These are phyloP conservation scores for Stemphylium vesicarium DNA, from an alignment of 2,329 filamentous ascomycete genomes.

Conservation along the genomic window DNA sequence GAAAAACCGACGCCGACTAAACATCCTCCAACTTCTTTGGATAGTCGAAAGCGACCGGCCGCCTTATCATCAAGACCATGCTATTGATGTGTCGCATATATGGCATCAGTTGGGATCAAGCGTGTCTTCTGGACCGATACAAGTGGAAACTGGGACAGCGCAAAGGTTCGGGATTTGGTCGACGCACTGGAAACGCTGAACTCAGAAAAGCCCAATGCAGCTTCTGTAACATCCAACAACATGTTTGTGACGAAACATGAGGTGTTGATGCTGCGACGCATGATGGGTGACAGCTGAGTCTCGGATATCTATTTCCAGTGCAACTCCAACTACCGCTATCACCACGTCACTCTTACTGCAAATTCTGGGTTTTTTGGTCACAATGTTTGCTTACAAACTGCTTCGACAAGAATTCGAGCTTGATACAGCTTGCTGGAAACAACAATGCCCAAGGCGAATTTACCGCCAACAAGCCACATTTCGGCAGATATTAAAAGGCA, in stretches of 20 bases:
- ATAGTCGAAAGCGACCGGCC: slow-evolving; percentile 19
- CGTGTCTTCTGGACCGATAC: slow-evolving; percentile 61
- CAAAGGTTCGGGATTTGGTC: slow-evolving; percentile 58
- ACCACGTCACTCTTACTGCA: neutral
- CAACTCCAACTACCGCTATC: neutral
- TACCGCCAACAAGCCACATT: neutral
- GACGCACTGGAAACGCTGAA: slow-evolving; percentile 51
- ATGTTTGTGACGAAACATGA: slow-evolving; percentile 63
- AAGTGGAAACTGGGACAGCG: slow-evolving; percentile 57
- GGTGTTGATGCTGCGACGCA: slow-evolving; percentile 54
- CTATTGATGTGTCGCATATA: slow-evolving; percentile 60
- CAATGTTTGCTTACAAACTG: too few species aligned
- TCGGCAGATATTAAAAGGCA: neutral
- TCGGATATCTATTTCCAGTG: neutral
- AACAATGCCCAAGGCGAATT: too few species aligned
- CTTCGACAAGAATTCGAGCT: neutral
- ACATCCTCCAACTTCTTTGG: neutral
- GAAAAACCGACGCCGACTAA: too few species aligned
- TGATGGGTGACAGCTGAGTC: slow-evolving; percentile 31
- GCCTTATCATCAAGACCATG: slow-evolving; percentile 56
- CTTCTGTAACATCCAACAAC: neutral
- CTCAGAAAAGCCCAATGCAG: slow-evolving; percentile 24
- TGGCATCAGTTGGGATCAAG: slow-evolving; percentile 60
- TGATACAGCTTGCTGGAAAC: too few species aligned
- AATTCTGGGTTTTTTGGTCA: too few species aligned